A percentile compares a stretch with the other conserved stretches of the same genome.
Conservation (phyloP, 2,329 filamentous ascomycete species). For the Fusarium penzigii region DNA sequence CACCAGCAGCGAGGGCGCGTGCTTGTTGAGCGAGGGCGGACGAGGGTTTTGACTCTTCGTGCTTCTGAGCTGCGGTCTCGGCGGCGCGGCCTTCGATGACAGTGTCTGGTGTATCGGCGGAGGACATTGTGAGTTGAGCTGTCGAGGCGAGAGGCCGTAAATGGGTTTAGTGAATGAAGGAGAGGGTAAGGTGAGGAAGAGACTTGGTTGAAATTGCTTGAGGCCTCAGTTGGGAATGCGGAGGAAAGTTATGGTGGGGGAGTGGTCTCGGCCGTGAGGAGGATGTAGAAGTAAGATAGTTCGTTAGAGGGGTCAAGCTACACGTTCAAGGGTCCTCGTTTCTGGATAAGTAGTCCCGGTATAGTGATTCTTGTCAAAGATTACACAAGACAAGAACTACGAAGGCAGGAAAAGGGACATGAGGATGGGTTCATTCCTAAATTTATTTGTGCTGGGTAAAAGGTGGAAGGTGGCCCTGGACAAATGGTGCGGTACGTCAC, state of each 20-base stretch:
- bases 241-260: slow-evolving; percentile 20
- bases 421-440: no score
- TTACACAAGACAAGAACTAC: no score
- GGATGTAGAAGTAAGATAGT: slow-evolving; percentile 2
- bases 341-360: no score
- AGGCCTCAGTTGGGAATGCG: slow-evolving; percentile 20
- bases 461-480: background rate
- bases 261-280: slow-evolving; percentile 28
- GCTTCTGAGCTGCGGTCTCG: slow-evolving; percentile 44
- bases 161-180: slow-evolving; percentile 1
- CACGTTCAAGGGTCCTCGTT: no score
- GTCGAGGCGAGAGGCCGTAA: background rate
- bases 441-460: no score
- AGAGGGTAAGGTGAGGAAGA: background rate
- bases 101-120: slow-evolving; percentile 27
- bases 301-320: no score
- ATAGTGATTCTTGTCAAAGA: no score
- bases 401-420: no score
- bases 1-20: slow-evolving; percentile 84
- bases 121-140: slow-evolving; percentile 22
- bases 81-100: slow-evolving; percentile 36
- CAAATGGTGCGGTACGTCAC: slow-evolving; percentile 14
- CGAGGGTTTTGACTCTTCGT: slow-evolving; percentile 40
- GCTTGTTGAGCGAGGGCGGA: slow-evolving; percentile 53
- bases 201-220: background rate